Conservation (phyloP, 2,329 filamentous ascomycete genomes). For the Penicillium sp. region DNA sequence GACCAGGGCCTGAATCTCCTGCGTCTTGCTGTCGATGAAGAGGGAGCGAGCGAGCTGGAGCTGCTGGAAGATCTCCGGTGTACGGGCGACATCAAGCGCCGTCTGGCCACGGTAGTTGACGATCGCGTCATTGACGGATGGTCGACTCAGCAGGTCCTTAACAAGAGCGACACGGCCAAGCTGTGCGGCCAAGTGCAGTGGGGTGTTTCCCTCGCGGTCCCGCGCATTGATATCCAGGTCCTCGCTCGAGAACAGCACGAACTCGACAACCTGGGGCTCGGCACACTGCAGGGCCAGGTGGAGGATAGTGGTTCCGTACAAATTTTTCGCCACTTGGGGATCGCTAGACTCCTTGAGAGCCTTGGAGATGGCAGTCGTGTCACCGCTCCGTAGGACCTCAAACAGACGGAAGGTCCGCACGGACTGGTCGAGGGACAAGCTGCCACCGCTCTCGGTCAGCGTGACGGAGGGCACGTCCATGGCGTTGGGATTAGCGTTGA, state of each 20-base stretch:
- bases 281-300: slow-evolving; percentile 96
- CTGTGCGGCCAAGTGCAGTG: slow-evolving; percentile 83
- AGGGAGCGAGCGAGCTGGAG: slow-evolving; percentile 88
- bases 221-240: slow-evolving; percentile 83
- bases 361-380: slow-evolving; percentile 87
- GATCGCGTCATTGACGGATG: slow-evolving; percentile 85
- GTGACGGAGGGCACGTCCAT: slow-evolving; percentile 42
- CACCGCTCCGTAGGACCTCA: slow-evolving; percentile 86
- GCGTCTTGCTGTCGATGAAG: slow-evolving; percentile 85
- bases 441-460: slow-evolving; percentile 40
- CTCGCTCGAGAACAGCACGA: slow-evolving; percentile 79
- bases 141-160: slow-evolving; percentile 79
- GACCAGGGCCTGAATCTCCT: slow-evolving; percentile 82
- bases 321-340: slow-evolving; percentile 55
- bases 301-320: slow-evolving; percentile 80
- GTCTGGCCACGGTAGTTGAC: slow-evolving; percentile 84
- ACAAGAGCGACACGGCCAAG: slow-evolving; percentile 83
- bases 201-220: slow-evolving; percentile 93
- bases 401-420: slow-evolving; percentile 94
- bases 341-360: slow-evolving; percentile 68
- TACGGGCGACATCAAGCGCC: slow-evolving; percentile 86
- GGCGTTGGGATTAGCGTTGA: slow-evolving; percentile 7
- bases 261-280: slow-evolving; percentile 89
- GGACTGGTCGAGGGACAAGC: slow-evolving; percentile 80
- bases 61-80: slow-evolving; percentile 93